Percentiles rank a stretch among this genome's conserved stretches.
phyloP scores from a whole-genome alignment of 768 basidiomycete genomes.

The Podaxis sp. region DNA sequence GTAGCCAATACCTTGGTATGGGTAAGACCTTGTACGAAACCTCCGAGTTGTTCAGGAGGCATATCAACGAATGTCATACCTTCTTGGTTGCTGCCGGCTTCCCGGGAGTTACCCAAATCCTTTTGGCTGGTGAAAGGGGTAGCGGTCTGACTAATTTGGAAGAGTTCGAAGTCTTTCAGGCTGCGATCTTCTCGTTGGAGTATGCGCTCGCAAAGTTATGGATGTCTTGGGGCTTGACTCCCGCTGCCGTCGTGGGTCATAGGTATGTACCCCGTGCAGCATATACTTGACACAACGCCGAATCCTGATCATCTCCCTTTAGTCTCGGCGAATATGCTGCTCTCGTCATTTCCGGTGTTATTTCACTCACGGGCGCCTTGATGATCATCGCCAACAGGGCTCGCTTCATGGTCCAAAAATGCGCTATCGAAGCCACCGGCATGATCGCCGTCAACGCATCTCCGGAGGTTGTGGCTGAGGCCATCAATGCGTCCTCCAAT shows the following conservation, averaged over 20 bases:
- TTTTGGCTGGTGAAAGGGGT: slow-evolving; percentile 8
- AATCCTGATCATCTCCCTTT: slow-evolving; percentile 1
- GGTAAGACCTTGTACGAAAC: slow-evolving; percentile 54
- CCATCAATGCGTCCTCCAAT: slow-evolving; percentile 30
- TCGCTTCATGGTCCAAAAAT: slow-evolving; percentile 52
- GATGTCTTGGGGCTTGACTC: slow-evolving; percentile 67
- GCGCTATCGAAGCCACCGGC: slow-evolving; percentile 44
- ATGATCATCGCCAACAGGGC: slow-evolving; percentile 57
- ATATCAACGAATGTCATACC: slow-evolving; percentile 59
- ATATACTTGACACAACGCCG: not conserved
- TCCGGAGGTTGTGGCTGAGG: slow-evolving; percentile 30
- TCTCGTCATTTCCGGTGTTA: slow-evolving; percentile 58
- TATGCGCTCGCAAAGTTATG: slow-evolving; percentile 64
- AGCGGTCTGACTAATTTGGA: slow-evolving; percentile 21
- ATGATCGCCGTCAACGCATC: slow-evolving; percentile 60
- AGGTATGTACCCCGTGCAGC: slow-evolving; percentile 43
- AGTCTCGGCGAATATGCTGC: slow-evolving; percentile 80
- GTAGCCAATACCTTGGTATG: slow-evolving; percentile 68
- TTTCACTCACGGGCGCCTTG: slow-evolving; percentile 58
- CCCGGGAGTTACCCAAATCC: slow-evolving; percentile 33
- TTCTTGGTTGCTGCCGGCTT: slow-evolving; percentile 51
- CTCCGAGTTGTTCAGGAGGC: slow-evolving; percentile 44
- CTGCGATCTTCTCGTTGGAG: slow-evolving; percentile 60
- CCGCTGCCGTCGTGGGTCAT: slow-evolving; percentile 66
- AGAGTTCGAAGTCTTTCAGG: slow-evolving; percentile 48